Evolutionary conservation across 768 basidiomycete species (phyloP).

Genomic region (Pulveroboletus ravenelii): DNA sequence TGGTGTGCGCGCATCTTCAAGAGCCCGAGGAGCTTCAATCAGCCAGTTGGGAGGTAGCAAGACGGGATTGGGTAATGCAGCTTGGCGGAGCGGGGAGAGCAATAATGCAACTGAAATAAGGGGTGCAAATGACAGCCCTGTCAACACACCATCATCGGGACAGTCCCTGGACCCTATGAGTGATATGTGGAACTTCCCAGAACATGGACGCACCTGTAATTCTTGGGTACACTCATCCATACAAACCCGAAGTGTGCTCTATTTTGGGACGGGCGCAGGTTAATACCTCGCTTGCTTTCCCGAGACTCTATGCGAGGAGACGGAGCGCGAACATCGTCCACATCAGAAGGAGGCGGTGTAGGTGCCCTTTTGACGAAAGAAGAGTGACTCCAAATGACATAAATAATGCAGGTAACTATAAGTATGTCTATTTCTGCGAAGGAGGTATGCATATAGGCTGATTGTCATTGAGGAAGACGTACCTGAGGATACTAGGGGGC

Average conservation of each 20-base stretch:
- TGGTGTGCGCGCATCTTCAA: constrained; percentile 39
- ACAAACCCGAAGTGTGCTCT: constrained; percentile 64
- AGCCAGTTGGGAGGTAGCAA: constrained; percentile 64
- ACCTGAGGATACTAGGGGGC: constrained; percentile 53
- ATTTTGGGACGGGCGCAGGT: constrained; percentile 25
- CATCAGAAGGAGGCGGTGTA: constrained; percentile 12
- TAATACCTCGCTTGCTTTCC: constrained; percentile 39
- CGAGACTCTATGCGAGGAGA: constrained; percentile 47
- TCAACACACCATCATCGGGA: constrained; percentile 80
- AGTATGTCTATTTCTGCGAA: constrained; percentile 55
- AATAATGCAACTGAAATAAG: constrained; percentile 70
- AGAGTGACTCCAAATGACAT: constrained; percentile 59
- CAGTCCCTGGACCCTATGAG: constrained; percentile 52
- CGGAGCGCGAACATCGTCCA: constrained; percentile 20
- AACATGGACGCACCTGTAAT: constrained; percentile 58
- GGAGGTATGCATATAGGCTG: constrained; percentile 1
- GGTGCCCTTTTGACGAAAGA: constrained; percentile 33
- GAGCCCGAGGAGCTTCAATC: constrained; percentile 65
- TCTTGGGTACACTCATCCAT: constrained; percentile 90
- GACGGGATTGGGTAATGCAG: constrained; percentile 23
- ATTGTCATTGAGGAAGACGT: constrained; percentile 11
- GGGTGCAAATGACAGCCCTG: constrained; percentile 79
- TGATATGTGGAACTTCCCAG: background rate
- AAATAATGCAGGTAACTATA: constrained; percentile 49
- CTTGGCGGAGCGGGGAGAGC: constrained; percentile 44